Percentiles rank a stretch among this genome's conserved stretches.
Evolutionary conservation across 2,329 filamentous ascomycete genomes (phyloP).

Genomic region (Curvularia sp.): DNA sequence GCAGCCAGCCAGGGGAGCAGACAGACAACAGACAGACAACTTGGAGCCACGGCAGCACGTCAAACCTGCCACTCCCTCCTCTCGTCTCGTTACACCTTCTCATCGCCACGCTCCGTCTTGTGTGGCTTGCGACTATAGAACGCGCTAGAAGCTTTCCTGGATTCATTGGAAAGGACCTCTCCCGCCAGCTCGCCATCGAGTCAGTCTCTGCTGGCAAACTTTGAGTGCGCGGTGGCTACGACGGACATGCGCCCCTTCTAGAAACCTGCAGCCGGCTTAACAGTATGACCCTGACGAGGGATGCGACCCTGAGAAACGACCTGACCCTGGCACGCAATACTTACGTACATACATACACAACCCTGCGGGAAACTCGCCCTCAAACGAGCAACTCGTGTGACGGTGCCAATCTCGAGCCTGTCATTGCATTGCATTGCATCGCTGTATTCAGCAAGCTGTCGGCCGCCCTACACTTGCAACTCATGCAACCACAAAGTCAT

Average conservation of each 20-base stretch:
- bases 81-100: slow-evolving; percentile 13
- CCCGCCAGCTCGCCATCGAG: slow-evolving; percentile 18
- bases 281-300: neutral
- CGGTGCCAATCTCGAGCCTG: too few species aligned
- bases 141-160: slow-evolving; percentile 33
- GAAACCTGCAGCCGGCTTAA: slow-evolving; percentile 6
- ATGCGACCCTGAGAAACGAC: neutral
- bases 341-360: neutral
- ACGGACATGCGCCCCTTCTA: slow-evolving; percentile 13
- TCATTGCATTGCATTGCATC: too few species aligned
- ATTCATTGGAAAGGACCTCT: slow-evolving; percentile 15
- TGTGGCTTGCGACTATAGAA: slow-evolving; percentile 21
- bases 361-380: neutral
- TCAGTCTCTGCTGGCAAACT: slow-evolving; percentile 27
- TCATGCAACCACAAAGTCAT: neutral
- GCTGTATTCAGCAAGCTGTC: neutral
- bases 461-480: neutral
- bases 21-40: slow-evolving; percentile 3
- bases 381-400: neutral
- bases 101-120: slow-evolving; percentile 3
- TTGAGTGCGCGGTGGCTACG: slow-evolving; percentile 19
- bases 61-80: neutral
- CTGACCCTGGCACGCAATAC: neutral
- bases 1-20: too few species aligned
- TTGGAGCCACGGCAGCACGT: neutral